Evolutionary conservation across 305 asterid genomes (phyloP), one percentile per base, ranked within the genome.

Genomic region (Solanum hybrid): DNA sequence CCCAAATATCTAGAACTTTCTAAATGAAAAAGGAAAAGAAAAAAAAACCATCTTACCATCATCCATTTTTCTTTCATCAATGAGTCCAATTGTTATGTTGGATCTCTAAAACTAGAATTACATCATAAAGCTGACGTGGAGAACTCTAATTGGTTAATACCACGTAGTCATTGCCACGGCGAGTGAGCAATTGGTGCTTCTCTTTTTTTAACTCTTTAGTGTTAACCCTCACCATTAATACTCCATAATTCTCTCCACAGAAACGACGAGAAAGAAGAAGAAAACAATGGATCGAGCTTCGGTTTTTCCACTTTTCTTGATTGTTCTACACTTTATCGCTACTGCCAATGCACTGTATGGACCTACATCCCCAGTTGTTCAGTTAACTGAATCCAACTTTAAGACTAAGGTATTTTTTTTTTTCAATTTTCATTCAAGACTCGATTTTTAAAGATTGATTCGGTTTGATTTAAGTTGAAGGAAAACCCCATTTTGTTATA

Each of bases 331-430:
- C 73, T 89, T 92, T 17, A 27, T 90, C 77, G 84, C 89, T 14
- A 93, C 93, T 64, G 98, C 91, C 32, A 86, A 91, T 92, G 98
- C 99, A 34, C 90, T 97, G 90, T 97, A 97, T 90, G 97, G 95
- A 26, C 93, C 97, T 15, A 95, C 99, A 5, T 95, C 99, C 31
- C 98, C 98, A 71, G 99, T 96, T 89, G 72, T 96, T 93, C 99
- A 95, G 95, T 91, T 97, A 35, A 97, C 90, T 90, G 96, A 98
- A 11, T 94, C 95, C 91, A 96, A 96, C 89, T 96, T 97, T 93
- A 95, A 97, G 92, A 95, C 99, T 88, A 97, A 97, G 98, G 99
- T 97, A 24, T 32, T 56, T 17, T 64, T 2, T 77, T 1, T 13
- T 32, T 34, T 34, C 35, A 34, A 17, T 84, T 24, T 26, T 81